These are phyloP conservation scores for Echium plantagineum DNA, from an alignment of 257 asterid species.

Conservation along the genomic window DNA sequence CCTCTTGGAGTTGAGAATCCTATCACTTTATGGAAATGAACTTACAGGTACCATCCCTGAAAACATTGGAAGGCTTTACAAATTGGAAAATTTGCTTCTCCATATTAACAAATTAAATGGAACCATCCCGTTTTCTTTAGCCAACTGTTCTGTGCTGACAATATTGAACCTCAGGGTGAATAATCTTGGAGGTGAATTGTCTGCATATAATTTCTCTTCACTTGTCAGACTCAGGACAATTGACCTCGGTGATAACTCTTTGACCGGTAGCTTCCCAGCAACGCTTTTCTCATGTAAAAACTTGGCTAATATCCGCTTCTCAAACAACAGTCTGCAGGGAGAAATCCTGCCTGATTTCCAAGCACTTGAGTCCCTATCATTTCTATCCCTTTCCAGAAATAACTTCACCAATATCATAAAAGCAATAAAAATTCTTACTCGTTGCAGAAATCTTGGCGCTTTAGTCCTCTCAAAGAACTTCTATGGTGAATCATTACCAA, in stretches of 20 bases:
- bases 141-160: constrained; percentile 2
- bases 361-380: constrained; percentile 7
- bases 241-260: constrained; percentile 6
- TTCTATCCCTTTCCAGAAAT: constrained; percentile 4
- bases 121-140: constrained; percentile 5
- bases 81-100: constrained; percentile 9
- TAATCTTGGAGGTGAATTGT: constrained; percentile 4
- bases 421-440: constrained; percentile 48
- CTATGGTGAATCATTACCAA: constrained; percentile 52
- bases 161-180: constrained; percentile 5
- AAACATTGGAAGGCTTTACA: constrained; percentile 6
- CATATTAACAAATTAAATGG: constrained; percentile 8
- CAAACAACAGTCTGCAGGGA: constrained; percentile 1
- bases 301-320: constrained; percentile 4
- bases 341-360: constrained; percentile 4
- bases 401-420: constrained; percentile 37
- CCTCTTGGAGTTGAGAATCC: constrained; percentile 3
- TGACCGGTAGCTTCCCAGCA: constrained; percentile 2
- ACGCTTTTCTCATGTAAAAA: constrained; percentile 5
- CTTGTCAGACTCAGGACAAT: not conserved
- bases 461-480: constrained; percentile 62
- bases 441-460: constrained; percentile 61
- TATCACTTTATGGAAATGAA: constrained; percentile 6
- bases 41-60: constrained; percentile 2
- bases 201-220: not conserved